Evolutionary conservation across 768 basidiomycete species (phyloP), one percentile per base, ranked within the genome.

Genomic region (Lactarius psammicola): DNA sequence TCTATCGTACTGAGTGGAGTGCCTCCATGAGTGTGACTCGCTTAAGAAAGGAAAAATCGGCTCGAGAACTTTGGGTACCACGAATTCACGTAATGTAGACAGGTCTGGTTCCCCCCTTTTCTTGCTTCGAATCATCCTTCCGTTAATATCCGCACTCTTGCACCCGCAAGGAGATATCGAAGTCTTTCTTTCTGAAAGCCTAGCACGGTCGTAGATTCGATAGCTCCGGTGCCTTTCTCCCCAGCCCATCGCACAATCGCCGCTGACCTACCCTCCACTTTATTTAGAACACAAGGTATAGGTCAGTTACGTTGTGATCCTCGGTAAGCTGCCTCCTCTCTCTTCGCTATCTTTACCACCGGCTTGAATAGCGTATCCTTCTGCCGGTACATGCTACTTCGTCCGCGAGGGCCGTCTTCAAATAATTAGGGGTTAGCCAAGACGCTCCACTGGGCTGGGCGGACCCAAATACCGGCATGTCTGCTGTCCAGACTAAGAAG

Each of bases 41-140:
- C n/a, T 38, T 60, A 61, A 15, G 23, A 49, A 46, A 34, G 33
- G 36, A 59, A 26, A 26, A 42, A 4, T 18, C 30, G 46, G 46
- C 56, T 62, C 60, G 56, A 66, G 56, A 55, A 56, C 30, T 42
- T 38, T 17, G 36, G 6, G 23, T 17, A 46, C 53, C 56, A 53
- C 56, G 38, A 56, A 57, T 51, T 46, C 56, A 66, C 65, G 61
- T 62, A 66, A 66, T 62, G 31, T 23, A 28, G 34, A 28, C 23
- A 53, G 17, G 59, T 57, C 17, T 34, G 11, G 20, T n/a, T 51
- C 34, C 51, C 38, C 60, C 56, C 56, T 36, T 42, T 49, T 33
- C 51, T 31, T 36, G 33, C 46, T 42, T 66, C 34, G 34, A 60
- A 31, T n/a, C 33, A 28, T 51, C 23, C 30, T 20, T 44, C 65